Evolutionary conservation across 2,329 filamentous ascomycete genomes (phyloP).

Genomic region (Penicillium brevicompactum): DNA sequence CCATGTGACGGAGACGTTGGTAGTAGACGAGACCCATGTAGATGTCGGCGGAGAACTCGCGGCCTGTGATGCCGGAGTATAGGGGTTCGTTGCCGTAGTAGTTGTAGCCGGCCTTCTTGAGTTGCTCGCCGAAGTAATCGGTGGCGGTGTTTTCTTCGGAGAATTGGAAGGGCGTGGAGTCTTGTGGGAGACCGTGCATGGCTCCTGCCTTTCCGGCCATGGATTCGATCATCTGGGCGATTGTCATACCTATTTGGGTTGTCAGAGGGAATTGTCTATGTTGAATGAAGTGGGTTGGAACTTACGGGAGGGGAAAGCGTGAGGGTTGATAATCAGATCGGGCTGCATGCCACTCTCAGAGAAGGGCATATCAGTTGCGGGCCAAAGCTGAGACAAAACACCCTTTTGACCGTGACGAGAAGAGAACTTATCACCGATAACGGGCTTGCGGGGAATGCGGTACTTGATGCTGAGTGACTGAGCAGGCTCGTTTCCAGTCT

Average conservation of each 20-base stretch:
- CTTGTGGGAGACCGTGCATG: conserved; percentile 92
- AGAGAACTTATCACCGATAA: conserved; percentile 99
- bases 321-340: conserved; percentile 98
- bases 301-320: conserved; percentile 91
- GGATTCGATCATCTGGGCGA: conserved; percentile 98
- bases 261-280: conserved; percentile 3
- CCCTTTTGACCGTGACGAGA: conserved; percentile 98
- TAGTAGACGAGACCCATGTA: conserved; percentile 98
- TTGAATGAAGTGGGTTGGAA: neutral
- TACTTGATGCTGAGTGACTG: conserved; percentile 93
- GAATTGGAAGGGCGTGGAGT: conserved; percentile 93
- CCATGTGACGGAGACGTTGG: conserved; percentile 97
- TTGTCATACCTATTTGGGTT: conserved; percentile 70
- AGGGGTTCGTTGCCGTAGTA: conserved; percentile 98
- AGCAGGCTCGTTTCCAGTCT: conserved; percentile 77
- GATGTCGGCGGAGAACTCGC: conserved; percentile 92
- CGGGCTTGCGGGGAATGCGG: conserved; percentile 81
- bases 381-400: conserved; percentile 96
- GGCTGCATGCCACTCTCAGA: conserved; percentile 95
- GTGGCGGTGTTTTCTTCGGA: conserved; percentile 88
- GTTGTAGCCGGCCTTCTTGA: conserved; percentile 94
- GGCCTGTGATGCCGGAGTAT: conserved; percentile 95
- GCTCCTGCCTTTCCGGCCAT: conserved; percentile 93
- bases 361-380: conserved; percentile 90
- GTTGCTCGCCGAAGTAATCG: conserved; percentile 94